phyloP scores from a whole-genome alignment of 345 rosid genomes.

The Eucalyptus erythrocorys region DNA sequence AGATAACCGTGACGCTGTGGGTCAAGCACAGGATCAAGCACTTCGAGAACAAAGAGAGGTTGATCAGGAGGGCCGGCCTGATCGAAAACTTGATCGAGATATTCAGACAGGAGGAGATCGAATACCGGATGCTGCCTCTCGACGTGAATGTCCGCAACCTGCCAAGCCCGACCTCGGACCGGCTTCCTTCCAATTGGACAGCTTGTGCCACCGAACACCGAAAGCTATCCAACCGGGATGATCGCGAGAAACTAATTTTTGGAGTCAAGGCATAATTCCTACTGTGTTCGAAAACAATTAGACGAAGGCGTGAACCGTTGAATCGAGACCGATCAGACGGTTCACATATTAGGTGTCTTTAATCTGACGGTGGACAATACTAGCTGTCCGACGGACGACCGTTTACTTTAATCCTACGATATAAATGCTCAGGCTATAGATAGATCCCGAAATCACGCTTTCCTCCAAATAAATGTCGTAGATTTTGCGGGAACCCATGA shows the following conservation, averaged over 20 bases:
- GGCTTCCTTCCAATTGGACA: constrained; percentile 24
- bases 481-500: neutral
- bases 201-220: neutral
- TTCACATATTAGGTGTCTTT: neutral
- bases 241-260: neutral
- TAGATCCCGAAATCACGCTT: neutral
- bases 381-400: neutral
- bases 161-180: constrained; percentile 1
- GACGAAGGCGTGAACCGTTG: neutral
- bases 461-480: neutral
- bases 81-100: constrained; percentile 22
- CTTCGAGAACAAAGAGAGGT: constrained; percentile 14
- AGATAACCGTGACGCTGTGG: constrained; percentile 7
- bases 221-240: neutral
- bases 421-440: neutral
- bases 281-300: neutral
- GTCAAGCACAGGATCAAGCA: constrained; percentile 16
- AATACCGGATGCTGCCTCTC: constrained; percentile 24
- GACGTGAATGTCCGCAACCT: constrained; percentile 27
- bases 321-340: neutral
- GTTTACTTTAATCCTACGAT: neutral
- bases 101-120: constrained; percentile 19
- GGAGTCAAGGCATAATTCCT: neutral
- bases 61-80: constrained; percentile 9
- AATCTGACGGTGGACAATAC: neutral